Base-by-base conservation (phyloP, 352 stramenopile species). In the Pythium guiyangense region DNA sequence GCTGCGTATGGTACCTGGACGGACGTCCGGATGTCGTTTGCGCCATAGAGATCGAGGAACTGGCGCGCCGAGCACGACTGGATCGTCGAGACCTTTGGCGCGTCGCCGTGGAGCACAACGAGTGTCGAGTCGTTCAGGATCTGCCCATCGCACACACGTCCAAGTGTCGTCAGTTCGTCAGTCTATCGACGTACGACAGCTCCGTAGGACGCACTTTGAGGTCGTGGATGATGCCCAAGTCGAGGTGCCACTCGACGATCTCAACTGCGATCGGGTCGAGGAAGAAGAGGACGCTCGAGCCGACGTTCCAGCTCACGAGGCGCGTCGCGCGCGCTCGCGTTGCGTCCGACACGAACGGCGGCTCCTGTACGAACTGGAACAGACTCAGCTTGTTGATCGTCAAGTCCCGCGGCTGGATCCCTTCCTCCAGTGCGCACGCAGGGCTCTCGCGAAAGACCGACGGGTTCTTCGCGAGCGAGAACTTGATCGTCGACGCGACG, bases 161-260 rank as follows among this genome's bases (percentile, higher is more conserved):
- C 22, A 48, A 26, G 25, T 4, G 17, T 25, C 12, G 17, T 34
- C 26, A 37, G 27, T 26, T 3, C 42, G 46, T 35, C 29, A 37
- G 22, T 34, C 25, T 22, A 22, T 22, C 22, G 29, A 34, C 29
- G 31, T 37, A 37, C 31, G 31, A 22, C 22, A 22, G 22, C 22
- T 22, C 22, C 22, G 22, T 22, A 22, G 22, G 31, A 37, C 35
- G 25, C 65, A 91, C 84, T 74, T 92, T 91, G 22, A 94, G 63
- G 54, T 95, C 86, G 45, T 92, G 84, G 31, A 95, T 90, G 11
- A 85, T 77, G 17, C 86, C 86, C 43, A 95, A 69, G 66, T 95
- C 86, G 31, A 95, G 59, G 62, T 95, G 86, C 82, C 86, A 94
- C 54, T 95, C 86, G 6, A 92, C 79, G 35, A 95, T 90, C 63